Conservation (phyloP, 352 stramenopile genomes). For the Pythium utonaiense region DNA sequence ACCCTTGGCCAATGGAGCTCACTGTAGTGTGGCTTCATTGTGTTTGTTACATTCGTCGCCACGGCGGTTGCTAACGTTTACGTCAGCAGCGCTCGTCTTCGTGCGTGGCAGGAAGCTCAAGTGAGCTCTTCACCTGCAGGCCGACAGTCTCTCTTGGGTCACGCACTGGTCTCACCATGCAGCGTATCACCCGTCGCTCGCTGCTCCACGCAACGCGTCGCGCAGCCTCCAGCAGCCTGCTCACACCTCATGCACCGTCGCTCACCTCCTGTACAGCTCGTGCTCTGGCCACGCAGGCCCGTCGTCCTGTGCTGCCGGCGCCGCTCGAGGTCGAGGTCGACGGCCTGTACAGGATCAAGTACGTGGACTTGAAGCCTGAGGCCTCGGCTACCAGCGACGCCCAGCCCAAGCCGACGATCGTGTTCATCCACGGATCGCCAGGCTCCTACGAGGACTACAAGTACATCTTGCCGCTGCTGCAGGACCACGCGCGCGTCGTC, state of each 20-base stretch:
- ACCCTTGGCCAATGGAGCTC: no score
- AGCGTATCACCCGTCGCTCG: not conserved
- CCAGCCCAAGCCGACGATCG: slow-evolving; percentile 18
- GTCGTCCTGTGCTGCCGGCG: not conserved
- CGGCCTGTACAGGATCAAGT: slow-evolving; percentile 15
- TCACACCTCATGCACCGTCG: not conserved
- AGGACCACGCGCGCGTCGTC: slow-evolving; percentile 17
- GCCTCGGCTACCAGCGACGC: not conserved
- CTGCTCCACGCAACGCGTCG: not conserved
- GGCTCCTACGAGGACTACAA: slow-evolving; percentile 46
- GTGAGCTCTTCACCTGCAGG: not conserved
- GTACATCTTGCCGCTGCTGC: slow-evolving; percentile 37
- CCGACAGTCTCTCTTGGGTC: no score
- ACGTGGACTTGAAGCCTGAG: slow-evolving; percentile 13
- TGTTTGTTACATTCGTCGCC: not conserved
- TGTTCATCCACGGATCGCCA: slow-evolving; percentile 46
- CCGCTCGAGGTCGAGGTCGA: not conserved
- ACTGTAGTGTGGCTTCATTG: no score
- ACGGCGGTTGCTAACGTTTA: not conserved
- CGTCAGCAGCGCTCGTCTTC: not conserved
- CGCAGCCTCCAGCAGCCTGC: not conserved
- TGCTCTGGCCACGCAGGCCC: not conserved
- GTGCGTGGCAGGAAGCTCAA: not conserved
- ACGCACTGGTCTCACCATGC: no score
- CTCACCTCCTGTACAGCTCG: no score